phyloP scores from a whole-genome alignment of 495 filamentous ascomycete genomes.

The Xylaria intraflava region DNA sequence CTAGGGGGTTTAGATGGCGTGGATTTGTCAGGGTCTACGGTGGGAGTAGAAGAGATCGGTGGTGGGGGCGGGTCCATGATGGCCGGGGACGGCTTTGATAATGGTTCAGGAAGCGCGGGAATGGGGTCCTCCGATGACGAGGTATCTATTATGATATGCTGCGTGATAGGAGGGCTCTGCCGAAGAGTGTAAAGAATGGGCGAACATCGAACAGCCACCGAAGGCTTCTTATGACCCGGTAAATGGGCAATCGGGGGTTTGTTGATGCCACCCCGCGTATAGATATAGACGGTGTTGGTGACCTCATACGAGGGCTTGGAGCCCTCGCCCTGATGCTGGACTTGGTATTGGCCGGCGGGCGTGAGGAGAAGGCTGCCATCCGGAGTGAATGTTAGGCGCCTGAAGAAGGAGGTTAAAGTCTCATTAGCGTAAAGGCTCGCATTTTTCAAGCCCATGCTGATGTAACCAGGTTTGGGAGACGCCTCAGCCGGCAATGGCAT shows the following conservation, averaged over 20 bases:
- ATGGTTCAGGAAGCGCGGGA: conserved; percentile 73
- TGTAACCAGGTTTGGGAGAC: conserved; percentile 66
- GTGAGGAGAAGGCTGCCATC: conserved; percentile 95
- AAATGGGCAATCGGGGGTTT: conserved; percentile 97
- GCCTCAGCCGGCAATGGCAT: conserved; percentile 72
- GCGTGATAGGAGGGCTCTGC: conserved; percentile 59
- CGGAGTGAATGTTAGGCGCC: conserved; percentile 86
- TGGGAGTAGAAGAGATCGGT: conserved; percentile 46
- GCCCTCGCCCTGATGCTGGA: conserved; percentile 63
- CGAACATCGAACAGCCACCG: conserved; percentile 91
- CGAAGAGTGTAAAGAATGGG: conserved; percentile 81
- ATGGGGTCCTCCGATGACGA: conserved; percentile 81
- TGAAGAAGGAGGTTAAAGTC: conserved; percentile 94
- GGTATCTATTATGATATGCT: conserved; percentile 89
- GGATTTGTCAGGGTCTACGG: conserved; percentile 36
- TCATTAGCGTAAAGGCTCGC: conserved; percentile 95
- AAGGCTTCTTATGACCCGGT: conserved; percentile 97
- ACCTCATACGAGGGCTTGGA: conserved; percentile 73
- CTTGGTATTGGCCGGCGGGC: conserved; percentile 92
- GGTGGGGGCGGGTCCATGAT: conserved; percentile 83
- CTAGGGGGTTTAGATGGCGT: conserved; percentile 43
- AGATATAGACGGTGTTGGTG: conserved; percentile 97
- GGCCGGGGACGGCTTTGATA: conserved; percentile 51
- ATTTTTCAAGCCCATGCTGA: conserved; percentile 65
- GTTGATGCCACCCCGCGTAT: conserved; percentile 92